Base-by-base conservation (phyloP, 768 basidiomycete genomes). In the Mycena galopus region DNA sequence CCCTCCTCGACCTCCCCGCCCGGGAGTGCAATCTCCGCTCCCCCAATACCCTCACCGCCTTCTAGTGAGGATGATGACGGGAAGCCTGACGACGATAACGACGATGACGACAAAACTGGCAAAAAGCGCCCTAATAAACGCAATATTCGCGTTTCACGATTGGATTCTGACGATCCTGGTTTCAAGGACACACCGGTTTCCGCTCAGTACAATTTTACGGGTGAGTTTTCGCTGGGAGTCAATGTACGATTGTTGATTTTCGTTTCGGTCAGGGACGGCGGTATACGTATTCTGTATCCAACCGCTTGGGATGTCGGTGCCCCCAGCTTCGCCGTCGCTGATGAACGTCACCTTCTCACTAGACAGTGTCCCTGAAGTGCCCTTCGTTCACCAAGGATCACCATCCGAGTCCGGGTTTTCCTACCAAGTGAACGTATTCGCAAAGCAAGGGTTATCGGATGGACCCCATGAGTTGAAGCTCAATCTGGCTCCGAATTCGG, bases 341-440 rank as follows among this genome's bases (percentile, higher is more conserved):
- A 84, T 85, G 78, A 87, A 88, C 75, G 77, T 88, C 42, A 83
- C 82, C 9, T 86, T 86, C 72, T 79, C 78, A 8, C 67, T 90
- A 59, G 89, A 90, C 76, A 79, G 78, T 33, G 61, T 78, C 23
- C 57, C 75, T 17, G 65, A 72, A 27, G 80, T 78, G 14, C 73
- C 62, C 25, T 86, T 82, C 77, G 62, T 77, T 10, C 80, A 82
- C 69, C 65, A 69, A n/a, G 82, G 80, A 12, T 77, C 81, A 4
- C 58, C 73, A 19, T 66, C 60, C 19, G 42, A 75, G 37, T 76
- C 79, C 6, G 81, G 77, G 17, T 86, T 84, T 73, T 64, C 74
- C 16, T 70, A 81, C 6, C 78, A 82, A 29, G 72, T 80, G n/a
- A 79, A 79, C n/a, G 84, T 88, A 2, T 85, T 88, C 77, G 73